These are phyloP conservation scores for Podospora pseudopauciseta DNA, from an alignment of 495 filamentous ascomycete genomes.

Conservation along the genomic window DNA sequence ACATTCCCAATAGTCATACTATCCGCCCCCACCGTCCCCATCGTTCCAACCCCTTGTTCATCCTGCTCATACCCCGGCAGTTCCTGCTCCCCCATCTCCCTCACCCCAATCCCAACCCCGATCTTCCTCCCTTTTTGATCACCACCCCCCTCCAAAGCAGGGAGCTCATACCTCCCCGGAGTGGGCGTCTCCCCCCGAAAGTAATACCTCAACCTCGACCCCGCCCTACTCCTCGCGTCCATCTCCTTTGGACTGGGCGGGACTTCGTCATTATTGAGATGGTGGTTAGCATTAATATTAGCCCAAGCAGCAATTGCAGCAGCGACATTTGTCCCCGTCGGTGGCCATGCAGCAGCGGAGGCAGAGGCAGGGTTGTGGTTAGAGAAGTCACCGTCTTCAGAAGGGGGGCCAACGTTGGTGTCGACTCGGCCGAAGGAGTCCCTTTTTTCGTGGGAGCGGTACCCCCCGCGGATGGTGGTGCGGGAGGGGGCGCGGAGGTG, in stretches of 20 bases:
- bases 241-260: conserved; percentile 6
- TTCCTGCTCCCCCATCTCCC: neutral
- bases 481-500: neutral
- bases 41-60: neutral
- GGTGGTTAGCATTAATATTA: neutral
- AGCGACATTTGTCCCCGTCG: conserved; percentile 1
- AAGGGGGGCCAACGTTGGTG: conserved; percentile 5
- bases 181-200: conserved; percentile 7
- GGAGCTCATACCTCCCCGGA: neutral
- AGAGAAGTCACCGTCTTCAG: neutral
- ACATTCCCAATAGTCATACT: neutral
- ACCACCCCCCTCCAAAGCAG: neutral
- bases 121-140: neutral
- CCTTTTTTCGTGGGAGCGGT: neutral
- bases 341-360: neutral
- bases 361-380: neutral
- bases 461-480: neutral
- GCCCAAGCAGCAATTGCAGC: conserved; percentile 8
- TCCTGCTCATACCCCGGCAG: neutral
- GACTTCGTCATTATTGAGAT: neutral
- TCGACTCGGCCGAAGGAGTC: conserved; percentile 6
- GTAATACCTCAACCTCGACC: neutral
- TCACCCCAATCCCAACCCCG: neutral
- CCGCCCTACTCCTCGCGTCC: neutral
- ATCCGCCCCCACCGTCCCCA: neutral